Evolutionary conservation across 306 rosid genomes (phyloP).

Genomic region (Heteromeles arbutifolia): DNA sequence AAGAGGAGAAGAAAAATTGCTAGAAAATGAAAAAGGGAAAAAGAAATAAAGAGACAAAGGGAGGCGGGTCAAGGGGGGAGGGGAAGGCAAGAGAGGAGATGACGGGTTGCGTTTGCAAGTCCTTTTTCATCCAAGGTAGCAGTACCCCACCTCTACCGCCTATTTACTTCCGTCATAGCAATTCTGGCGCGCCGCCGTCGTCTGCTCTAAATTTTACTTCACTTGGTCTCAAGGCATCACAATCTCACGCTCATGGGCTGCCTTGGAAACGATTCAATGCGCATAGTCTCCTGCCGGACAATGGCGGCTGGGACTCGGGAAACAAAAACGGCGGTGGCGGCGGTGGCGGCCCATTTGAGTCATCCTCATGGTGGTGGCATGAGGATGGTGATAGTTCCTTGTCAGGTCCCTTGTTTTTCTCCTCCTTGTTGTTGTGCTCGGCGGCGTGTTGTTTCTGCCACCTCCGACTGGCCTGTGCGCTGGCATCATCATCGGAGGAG

Average conservation of each 20-base stretch:
- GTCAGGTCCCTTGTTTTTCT: slow-evolving; percentile 24
- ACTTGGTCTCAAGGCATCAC: neutral
- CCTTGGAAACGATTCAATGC: slow-evolving; percentile 6
- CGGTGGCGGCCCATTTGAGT: slow-evolving; percentile 26
- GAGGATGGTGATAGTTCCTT: neutral
- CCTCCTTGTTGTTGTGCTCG: slow-evolving; percentile 30
- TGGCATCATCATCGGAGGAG: slow-evolving; percentile 23
- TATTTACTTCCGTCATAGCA: neutral
- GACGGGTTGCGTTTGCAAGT: slow-evolving; percentile 5
- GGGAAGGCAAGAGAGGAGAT: neutral
- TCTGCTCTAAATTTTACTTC: neutral
- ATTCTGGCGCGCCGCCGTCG: neutral
- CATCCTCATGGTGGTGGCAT: slow-evolving; percentile 28
- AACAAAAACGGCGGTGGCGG: slow-evolving; percentile 12
- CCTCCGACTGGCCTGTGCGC: slow-evolving; percentile 49
- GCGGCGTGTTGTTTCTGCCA: slow-evolving; percentile 41
- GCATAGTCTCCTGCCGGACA: neutral
- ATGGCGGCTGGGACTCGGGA: slow-evolving; percentile 7
- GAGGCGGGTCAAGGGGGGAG: neutral
- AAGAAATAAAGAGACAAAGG: neutral
- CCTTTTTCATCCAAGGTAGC: slow-evolving; percentile 1
- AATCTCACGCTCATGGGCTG: neutral
- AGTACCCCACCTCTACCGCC: neutral
- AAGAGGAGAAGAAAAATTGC: too few relatives aligned
- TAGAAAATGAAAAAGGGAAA: too few relatives aligned